phyloP scores from a whole-genome alignment of 1,284 basidiomycete genomes.

The Grifola frondosa region DNA sequence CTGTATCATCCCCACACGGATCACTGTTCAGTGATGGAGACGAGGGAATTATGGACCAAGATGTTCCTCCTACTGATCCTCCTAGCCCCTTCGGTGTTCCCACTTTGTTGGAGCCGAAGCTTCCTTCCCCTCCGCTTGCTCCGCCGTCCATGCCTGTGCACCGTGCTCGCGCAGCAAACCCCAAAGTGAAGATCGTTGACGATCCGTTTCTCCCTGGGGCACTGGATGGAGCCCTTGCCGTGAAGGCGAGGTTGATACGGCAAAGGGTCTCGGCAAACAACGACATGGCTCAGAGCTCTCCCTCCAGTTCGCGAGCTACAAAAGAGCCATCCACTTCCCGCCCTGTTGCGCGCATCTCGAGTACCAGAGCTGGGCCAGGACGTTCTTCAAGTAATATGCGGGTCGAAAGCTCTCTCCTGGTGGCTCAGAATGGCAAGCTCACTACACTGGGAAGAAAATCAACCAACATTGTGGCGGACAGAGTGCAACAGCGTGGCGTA shows the following conservation, averaged over 20 bases:
- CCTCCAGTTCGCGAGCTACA: no score
- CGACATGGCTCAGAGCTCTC: no score
- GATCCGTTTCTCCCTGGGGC: conserved; percentile 27
- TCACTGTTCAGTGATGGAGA: background rate
- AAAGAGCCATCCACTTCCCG: background rate
- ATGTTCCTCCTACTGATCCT: conserved; percentile 5
- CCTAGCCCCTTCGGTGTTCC: conserved; percentile 8
- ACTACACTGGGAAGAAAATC: conserved; percentile 16
- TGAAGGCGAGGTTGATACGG: conserved; percentile 44
- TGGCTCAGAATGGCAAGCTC: conserved; percentile 19
- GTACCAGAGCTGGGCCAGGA: conserved; percentile 46
- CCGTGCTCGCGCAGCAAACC: conserved; percentile 47
- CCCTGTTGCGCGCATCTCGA: conserved; percentile 5
- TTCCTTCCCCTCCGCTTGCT: conserved; percentile 23
- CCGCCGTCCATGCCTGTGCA: conserved; percentile 29
- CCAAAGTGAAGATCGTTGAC: conserved; percentile 51
- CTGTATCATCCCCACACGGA: background rate
- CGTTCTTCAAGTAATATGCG: conserved; percentile 39
- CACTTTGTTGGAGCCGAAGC: conserved; percentile 20
- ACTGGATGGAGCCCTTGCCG: conserved; percentile 41
- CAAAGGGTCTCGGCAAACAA: conserved; percentile 2
- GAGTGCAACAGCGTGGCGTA: no score
- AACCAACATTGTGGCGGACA: no score
- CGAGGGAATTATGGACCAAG: conserved; percentile 11
- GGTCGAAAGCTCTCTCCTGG: conserved; percentile 18